Evolutionary conservation across 148 eudicot genomes (phyloP).

Genomic region (Rhododendron molle): DNA sequence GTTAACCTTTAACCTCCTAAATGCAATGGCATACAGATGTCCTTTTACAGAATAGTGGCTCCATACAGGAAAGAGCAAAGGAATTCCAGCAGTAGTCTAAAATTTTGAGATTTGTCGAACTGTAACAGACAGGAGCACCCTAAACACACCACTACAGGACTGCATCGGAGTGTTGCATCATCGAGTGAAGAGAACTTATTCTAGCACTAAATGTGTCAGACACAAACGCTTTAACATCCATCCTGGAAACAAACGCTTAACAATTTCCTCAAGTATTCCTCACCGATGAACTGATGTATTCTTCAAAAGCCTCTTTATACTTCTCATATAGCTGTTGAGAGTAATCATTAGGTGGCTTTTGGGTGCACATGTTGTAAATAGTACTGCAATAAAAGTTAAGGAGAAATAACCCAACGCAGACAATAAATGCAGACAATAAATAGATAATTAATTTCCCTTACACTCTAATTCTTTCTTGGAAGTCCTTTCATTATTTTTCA

Average conservation of each 20-base stretch:
- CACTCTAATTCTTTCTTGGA: neutral
- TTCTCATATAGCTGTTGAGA: conserved; percentile 35
- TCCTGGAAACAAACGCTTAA: neutral
- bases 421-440: neutral
- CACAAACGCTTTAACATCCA: neutral
- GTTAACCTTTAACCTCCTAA: neutral
- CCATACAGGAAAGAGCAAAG: neutral
- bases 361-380: conserved; percentile 39
- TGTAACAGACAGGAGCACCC: neutral
- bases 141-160: neutral
- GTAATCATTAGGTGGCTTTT: conserved; percentile 39
- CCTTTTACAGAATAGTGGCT: neutral
- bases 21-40: neutral
- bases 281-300: conserved; percentile 31
- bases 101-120: neutral
- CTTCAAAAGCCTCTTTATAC: conserved; percentile 30
- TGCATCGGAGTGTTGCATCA: neutral
- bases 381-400: conserved; percentile 20
- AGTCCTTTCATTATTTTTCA: neutral
- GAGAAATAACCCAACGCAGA: neutral
- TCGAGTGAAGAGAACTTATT: neutral
- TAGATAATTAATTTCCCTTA: neutral
- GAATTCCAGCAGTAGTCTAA: neutral
- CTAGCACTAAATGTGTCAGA: neutral
- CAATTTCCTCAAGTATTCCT: neutral